phyloP scores from a whole-genome alignment of 1,284 basidiomycete species.

The Malassezia restricta region DNA sequence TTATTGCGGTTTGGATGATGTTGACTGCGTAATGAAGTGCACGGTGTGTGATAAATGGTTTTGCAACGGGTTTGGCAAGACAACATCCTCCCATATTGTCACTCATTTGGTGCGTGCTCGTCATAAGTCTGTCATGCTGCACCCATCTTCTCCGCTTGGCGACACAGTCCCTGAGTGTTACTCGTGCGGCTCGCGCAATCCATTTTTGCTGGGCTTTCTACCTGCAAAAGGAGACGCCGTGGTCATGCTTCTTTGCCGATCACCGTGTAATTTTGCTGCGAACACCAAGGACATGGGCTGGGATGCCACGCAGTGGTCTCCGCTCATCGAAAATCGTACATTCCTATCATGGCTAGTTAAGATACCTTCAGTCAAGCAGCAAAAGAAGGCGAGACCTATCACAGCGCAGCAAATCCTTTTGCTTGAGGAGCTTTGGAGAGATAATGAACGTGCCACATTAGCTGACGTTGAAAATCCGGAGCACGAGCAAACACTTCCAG shows the following conservation, averaged over 20 bases:
- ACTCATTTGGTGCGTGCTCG: slow-evolving; percentile 97
- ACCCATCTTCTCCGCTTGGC: slow-evolving; percentile 84
- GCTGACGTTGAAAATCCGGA: slow-evolving; percentile 90
- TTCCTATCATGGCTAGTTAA: slow-evolving; percentile 99
- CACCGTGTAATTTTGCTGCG: slow-evolving; percentile 85
- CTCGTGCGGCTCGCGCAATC: slow-evolving; percentile 99
- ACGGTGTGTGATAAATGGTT: slow-evolving; percentile 81
- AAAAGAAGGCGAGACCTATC: slow-evolving; percentile 85
- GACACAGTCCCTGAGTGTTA: slow-evolving; percentile 93
- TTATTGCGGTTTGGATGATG: slow-evolving; percentile 97
- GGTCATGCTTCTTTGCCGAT: slow-evolving; percentile 95
- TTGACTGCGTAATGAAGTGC: slow-evolving; percentile 92
- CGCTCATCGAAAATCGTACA: slow-evolving; percentile 91
- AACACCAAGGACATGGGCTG: slow-evolving; percentile 89
- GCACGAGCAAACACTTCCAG: slow-evolving; percentile 63
- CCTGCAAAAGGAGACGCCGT: slow-evolving; percentile 98
- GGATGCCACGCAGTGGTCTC: slow-evolving; percentile 95
- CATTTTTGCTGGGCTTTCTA: slow-evolving; percentile 97
- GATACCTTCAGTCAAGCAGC: slow-evolving; percentile 85
- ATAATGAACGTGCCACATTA: slow-evolving; percentile 82
- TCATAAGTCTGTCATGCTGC: slow-evolving; percentile 95
- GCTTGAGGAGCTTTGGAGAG: slow-evolving; percentile 94
- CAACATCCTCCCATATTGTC: slow-evolving; percentile 86
- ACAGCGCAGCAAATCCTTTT: slow-evolving; percentile 93
- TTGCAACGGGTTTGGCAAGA: slow-evolving; percentile 97